Percentiles rank a stretch among this genome's conserved stretches.
Conservation (phyloP, 2,329 filamentous ascomycete genomes). For the Colletotrichum lupini region DNA sequence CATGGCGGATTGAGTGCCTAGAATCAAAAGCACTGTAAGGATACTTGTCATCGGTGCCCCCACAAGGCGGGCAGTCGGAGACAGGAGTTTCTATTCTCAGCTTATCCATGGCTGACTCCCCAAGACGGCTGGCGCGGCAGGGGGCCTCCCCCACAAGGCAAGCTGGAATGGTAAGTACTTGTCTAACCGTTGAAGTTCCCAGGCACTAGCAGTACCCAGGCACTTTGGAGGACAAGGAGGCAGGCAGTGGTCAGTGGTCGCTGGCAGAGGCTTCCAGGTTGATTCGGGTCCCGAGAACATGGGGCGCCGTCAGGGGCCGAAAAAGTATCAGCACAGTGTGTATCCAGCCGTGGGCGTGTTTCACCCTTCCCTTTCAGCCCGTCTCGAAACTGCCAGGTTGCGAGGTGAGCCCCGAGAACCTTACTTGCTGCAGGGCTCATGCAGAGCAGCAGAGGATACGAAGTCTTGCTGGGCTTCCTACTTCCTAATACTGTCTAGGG, state of each 20-base stretch:
- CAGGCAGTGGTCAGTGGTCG: too few species aligned
- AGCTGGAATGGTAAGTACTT: not conserved
- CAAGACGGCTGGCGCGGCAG: not conserved
- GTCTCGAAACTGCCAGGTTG: constrained; percentile 13
- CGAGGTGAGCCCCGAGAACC: not conserved
- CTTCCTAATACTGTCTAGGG: not conserved
- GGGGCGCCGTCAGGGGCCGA: not conserved
- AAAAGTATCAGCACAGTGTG: not conserved
- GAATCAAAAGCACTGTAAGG: constrained; percentile 2
- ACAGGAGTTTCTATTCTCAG: not conserved
- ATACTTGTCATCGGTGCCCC: not conserved
- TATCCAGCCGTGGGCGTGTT: not conserved
- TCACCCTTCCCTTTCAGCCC: constrained; percentile 4
- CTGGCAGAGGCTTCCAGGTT: too few species aligned
- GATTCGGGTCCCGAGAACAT: not conserved
- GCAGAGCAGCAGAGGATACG: not conserved
- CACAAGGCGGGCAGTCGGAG: not conserved
- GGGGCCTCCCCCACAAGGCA: not conserved
- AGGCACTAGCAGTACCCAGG: too few species aligned
- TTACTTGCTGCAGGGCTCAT: not conserved
- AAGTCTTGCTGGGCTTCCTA: not conserved
- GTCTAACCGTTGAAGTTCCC: too few species aligned
- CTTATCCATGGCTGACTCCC: not conserved
- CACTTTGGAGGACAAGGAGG: too few species aligned
- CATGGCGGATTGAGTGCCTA: not conserved